Conservation (phyloP, 1,284 basidiomycete genomes). For the Xerocomus nothofagi region DNA sequence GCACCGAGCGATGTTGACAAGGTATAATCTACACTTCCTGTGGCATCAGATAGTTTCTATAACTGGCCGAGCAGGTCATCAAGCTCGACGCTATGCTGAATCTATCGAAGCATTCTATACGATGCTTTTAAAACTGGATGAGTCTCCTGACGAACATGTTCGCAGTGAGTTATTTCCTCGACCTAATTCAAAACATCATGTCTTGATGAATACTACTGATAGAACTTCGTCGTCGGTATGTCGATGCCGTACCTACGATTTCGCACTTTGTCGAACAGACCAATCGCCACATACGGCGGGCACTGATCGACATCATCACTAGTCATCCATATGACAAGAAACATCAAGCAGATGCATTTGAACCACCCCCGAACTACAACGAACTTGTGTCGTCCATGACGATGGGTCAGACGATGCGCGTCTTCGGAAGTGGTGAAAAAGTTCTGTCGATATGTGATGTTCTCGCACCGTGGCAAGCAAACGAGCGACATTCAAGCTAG, state of each 20-base stretch:
- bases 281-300: background rate
- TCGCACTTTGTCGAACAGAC: background rate
- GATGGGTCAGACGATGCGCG: background rate
- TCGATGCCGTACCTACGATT: background rate
- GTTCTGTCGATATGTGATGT: conserved; percentile 9
- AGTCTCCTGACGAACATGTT: background rate
- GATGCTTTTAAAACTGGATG: background rate
- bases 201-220: background rate
- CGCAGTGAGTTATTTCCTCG: background rate
- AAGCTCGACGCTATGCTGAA: background rate
- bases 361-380: background rate
- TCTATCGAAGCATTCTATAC: background rate
- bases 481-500: conserved; percentile 2
- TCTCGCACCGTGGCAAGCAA: conserved; percentile 5
- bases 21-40: background rate
- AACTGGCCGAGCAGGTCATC: background rate
- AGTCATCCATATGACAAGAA: background rate
- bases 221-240: conserved; percentile 1
- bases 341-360: conserved; percentile 5
- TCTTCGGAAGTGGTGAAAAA: background rate
- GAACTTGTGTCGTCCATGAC: conserved; percentile 2
- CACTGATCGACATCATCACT: conserved; percentile 1
- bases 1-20: conserved; percentile 1
- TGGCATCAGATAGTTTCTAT: background rate
- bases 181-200: too few relatives aligned